These are phyloP conservation scores for Penstemon newberryi DNA, from an alignment of 257 asterid genomes.

Conservation along the genomic window DNA sequence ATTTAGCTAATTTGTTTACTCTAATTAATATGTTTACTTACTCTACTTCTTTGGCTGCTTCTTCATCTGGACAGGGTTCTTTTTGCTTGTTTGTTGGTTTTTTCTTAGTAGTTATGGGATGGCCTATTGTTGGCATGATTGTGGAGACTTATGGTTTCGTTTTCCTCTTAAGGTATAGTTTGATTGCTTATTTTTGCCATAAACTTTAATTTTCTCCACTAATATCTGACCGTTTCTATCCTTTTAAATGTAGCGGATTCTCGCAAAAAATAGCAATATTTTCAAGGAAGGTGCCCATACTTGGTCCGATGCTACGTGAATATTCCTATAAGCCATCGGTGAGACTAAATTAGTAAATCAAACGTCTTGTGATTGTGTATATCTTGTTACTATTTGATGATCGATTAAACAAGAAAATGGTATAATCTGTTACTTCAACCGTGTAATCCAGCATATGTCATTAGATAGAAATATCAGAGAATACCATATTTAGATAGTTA, in stretches of 20 bases:
- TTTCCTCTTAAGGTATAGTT: conserved; percentile 55
- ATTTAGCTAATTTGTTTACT: background rate
- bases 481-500: too few relatives aligned
- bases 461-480: too few relatives aligned
- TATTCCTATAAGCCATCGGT: conserved; percentile 31
- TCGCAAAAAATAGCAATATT: conserved; percentile 37
- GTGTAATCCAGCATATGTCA: too few relatives aligned
- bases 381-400: too few relatives aligned
- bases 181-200: background rate
- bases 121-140: conserved; percentile 65
- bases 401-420: too few relatives aligned
- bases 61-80: conserved; percentile 43
- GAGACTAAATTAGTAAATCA: conserved; percentile 8
- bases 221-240: background rate
- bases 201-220: conserved; percentile 3
- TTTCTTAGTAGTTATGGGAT: conserved; percentile 57
- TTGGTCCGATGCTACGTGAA: conserved; percentile 39
- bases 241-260: conserved; percentile 38
- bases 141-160: conserved; percentile 61
- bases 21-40: background rate
- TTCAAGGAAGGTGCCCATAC: conserved; percentile 40
- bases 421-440: too few relatives aligned
- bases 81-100: conserved; percentile 52
- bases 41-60: conserved; percentile 5
- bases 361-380: too few relatives aligned